Evolutionary conservation across 768 basidiomycete species (phyloP).

Genomic region (Hericium coralloides): DNA sequence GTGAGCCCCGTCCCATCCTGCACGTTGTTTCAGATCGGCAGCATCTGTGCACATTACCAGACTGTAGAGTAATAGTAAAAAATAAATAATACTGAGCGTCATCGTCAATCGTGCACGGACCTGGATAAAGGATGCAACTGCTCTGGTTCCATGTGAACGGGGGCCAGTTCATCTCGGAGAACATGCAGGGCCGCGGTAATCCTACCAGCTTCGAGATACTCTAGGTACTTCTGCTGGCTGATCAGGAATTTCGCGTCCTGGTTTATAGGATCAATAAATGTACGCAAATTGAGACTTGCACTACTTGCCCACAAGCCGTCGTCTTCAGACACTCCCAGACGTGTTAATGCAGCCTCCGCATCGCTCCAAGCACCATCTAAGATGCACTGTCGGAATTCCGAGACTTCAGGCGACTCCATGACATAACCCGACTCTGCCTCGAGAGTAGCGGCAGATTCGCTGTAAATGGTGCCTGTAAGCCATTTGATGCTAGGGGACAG

Average conservation of each 20-base stretch:
- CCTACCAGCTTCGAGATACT: conserved; percentile 75
- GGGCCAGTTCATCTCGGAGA: conserved; percentile 82
- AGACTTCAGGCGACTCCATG: conserved; percentile 70
- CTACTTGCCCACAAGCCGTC: conserved; percentile 59
- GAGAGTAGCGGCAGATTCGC: conserved; percentile 80
- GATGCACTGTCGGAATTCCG: conserved; percentile 73
- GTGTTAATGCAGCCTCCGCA: conserved; percentile 60
- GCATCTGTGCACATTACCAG: conserved; percentile 83
- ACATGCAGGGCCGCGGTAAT: conserved; percentile 78
- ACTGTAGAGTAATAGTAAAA: not conserved
- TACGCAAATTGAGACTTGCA: not conserved
- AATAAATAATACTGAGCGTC: conserved; percentile 30
- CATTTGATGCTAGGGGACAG: conserved; percentile 1
- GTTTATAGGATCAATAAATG: not conserved
- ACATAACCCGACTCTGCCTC: conserved; percentile 91
- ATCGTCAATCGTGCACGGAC: conserved; percentile 29
- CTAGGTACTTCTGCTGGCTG: conserved; percentile 92
- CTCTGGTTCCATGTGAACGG: conserved; percentile 69
- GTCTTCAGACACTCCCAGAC: conserved; percentile 60
- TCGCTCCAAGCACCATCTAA: conserved; percentile 74
- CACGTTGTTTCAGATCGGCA: conserved; percentile 71
- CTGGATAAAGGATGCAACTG: conserved; percentile 83
- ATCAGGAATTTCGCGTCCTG: conserved; percentile 84
- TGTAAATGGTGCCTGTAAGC: conserved; percentile 25
- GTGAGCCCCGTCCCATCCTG: conserved; percentile 84